Evolutionary conservation across 1,139 yeast species (phyloP), one percentile per base, ranked within the genome.

Genomic region (Geotrichum aggregatum): DNA sequence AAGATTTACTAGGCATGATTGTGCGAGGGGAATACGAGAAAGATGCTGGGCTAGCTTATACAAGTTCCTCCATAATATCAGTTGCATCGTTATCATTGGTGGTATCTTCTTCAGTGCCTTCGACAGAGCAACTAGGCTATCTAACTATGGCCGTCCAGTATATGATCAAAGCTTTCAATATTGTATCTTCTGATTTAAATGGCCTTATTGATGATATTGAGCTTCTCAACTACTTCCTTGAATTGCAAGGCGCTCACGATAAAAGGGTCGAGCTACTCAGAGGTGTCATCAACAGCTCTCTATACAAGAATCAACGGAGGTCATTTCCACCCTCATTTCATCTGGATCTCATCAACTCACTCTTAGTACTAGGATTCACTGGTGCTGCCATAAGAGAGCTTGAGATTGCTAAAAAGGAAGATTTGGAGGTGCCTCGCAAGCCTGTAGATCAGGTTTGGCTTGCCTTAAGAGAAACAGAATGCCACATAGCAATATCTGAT

Each of bases 191-290:
- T 14, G 11, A 24, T 11, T 41, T 52, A 14, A 57, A 52, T 5
- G 26, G 33, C 24, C 30, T 54, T n/a, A 18, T 43, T 31, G 22
- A 19, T 3, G 52, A 53, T 21, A 31, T 55, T n/a, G 49, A 52
- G n/a, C 47, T 48, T 35, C 39, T 57, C n/a, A 31, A 43, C n/a
- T 50, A 51, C 11, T 58, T 54, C 45, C 44, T 59, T 19, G 56
- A 58, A n/a, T 45, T 59, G 7, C 60, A 58, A 39, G 61, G 62
- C 7, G 56, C 58, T 8, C 59, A 58, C 40, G 62, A 59, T 41
- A 54, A 56, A 19, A 50, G 61, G 8, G 56, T 55, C 1, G 54
- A 53, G 36, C 39, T 59, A 6, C 38, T 59, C 14, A 49, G 53
- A 30, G 53, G 58, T 3, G 41, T 49, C 1, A 41, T 47, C 11